Conservation (phyloP, 768 basidiomycete genomes). For the Suillus variegatus region DNA sequence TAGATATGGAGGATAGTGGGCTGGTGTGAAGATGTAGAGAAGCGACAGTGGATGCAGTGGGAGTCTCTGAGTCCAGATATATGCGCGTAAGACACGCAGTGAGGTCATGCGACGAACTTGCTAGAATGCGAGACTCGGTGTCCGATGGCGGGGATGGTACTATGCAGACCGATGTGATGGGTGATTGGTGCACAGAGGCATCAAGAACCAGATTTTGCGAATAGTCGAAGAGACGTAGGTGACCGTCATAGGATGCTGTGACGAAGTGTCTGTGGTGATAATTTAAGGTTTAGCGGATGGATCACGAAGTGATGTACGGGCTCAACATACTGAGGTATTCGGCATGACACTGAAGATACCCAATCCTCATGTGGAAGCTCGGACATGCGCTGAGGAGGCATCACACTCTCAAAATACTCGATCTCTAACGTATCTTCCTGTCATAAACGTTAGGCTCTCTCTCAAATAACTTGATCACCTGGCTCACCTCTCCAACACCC, state of each 20-base stretch:
- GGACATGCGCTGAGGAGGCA: slow-evolving; percentile 83
- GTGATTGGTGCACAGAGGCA: slow-evolving; percentile 56
- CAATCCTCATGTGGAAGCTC: slow-evolving; percentile 89
- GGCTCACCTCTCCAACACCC: slow-evolving; percentile 67
- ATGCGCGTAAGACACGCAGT: slow-evolving; percentile 56
- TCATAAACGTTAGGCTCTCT: slow-evolving; percentile 9
- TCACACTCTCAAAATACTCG: slow-evolving; percentile 87
- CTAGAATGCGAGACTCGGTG: slow-evolving; percentile 44
- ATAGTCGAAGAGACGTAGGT: slow-evolving; percentile 72
- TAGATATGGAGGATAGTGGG: slow-evolving; percentile 70
- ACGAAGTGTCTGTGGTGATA: slow-evolving; percentile 56
- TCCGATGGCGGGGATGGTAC: slow-evolving; percentile 40
- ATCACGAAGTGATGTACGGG: background rate
- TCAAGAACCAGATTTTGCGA: slow-evolving; percentile 57
- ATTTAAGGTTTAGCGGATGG: slow-evolving; percentile 11
- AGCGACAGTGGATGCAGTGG: slow-evolving; percentile 49
- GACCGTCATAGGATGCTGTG: slow-evolving; percentile 81
- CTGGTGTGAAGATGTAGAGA: slow-evolving; percentile 84
- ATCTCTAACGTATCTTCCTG: slow-evolving; percentile 91
- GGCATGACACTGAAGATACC: slow-evolving; percentile 81
- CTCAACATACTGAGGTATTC: slow-evolving; percentile 50
- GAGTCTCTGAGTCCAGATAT: slow-evolving; percentile 12
- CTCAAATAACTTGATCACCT: slow-evolving; percentile 8
- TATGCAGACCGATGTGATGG: slow-evolving; percentile 66
- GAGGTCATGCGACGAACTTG: slow-evolving; percentile 79